These are phyloP conservation scores for Houttuynia cordata DNA, from an alignment of 164 flowering plant genomes.

Conservation along the genomic window DNA sequence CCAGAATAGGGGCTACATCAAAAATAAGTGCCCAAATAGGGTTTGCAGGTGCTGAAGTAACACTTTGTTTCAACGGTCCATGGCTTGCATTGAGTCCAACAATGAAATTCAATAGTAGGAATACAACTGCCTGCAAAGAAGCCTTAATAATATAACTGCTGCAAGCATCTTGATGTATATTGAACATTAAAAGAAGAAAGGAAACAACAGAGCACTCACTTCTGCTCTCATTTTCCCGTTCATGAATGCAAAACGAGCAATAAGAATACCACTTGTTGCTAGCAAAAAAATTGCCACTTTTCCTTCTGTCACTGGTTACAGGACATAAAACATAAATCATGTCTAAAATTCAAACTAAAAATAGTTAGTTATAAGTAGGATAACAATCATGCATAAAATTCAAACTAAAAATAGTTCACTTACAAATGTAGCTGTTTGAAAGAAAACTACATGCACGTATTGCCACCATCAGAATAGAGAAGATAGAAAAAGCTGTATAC, in stretches of 20 bases:
- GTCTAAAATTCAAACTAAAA: background rate
- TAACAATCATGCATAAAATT: background rate
- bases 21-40: slow-evolving; percentile 26
- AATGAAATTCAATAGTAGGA: slow-evolving; percentile 39
- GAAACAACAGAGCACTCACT: slow-evolving; percentile 29
- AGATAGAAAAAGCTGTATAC: slow-evolving; percentile 18
- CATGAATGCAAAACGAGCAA: slow-evolving; percentile 42
- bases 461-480: slow-evolving; percentile 38
- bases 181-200: background rate
- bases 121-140: slow-evolving; percentile 47
- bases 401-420: slow-evolving; percentile 17
- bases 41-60: slow-evolving; percentile 29
- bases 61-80: slow-evolving; percentile 79
- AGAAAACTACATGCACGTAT: slow-evolving; percentile 79
- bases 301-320: slow-evolving; percentile 82
- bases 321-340: slow-evolving; percentile 3
- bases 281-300: slow-evolving; percentile 79
- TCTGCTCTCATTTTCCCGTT: slow-evolving; percentile 35
- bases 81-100: slow-evolving; percentile 50
- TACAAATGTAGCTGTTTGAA: slow-evolving; percentile 90
- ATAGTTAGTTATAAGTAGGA: background rate
- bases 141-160: background rate
- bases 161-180: background rate
- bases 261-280: slow-evolving; percentile 64
- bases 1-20: slow-evolving; percentile 42